Percentiles rank a stretch among this genome's conserved stretches.
phyloP scores from a whole-genome alignment of 352 stramenopile species.

The Pythium biforme region DNA sequence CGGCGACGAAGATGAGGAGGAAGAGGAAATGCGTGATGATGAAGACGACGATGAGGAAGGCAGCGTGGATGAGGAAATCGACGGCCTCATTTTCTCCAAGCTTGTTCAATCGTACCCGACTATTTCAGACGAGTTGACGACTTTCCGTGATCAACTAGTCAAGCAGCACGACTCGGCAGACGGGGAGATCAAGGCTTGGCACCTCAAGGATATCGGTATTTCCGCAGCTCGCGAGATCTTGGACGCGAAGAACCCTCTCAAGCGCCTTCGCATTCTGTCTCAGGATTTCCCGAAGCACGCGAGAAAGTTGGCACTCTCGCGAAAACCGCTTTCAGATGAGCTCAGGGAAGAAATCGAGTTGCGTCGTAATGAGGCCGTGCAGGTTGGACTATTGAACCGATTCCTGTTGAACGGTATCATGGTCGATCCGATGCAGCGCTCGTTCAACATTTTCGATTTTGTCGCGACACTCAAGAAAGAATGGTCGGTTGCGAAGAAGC shows the following conservation, averaged over 20 bases:
- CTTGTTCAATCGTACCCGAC: constrained; percentile 39
- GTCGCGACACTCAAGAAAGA: constrained; percentile 78
- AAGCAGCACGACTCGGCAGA: constrained; percentile 42
- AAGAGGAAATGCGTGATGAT: constrained; percentile 31
- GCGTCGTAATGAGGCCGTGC: constrained; percentile 33
- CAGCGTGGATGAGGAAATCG: constrained; percentile 54
- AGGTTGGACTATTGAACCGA: constrained; percentile 48
- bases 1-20: constrained; percentile 32
- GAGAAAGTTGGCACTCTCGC: constrained; percentile 68
- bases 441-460: constrained; percentile 93
- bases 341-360: constrained; percentile 45
- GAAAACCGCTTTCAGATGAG: constrained; percentile 49
- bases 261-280: constrained; percentile 71
- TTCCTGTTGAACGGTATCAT: constrained; percentile 88
- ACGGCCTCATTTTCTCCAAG: constrained; percentile 64
- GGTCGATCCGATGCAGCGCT: constrained; percentile 74
- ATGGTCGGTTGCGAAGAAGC: constrained; percentile 70
- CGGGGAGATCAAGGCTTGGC: constrained; percentile 74
- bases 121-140: constrained; percentile 50
- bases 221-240: constrained; percentile 74
- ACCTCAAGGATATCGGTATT: constrained; percentile 88
- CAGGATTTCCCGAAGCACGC: constrained; percentile 90
- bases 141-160: constrained; percentile 52
- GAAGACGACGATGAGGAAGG: constrained; percentile 39
- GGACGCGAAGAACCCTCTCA: constrained; percentile 72